phyloP scores from a whole-genome alignment of 352 stramenopile genomes.

The Globisporangium barbulae region DNA sequence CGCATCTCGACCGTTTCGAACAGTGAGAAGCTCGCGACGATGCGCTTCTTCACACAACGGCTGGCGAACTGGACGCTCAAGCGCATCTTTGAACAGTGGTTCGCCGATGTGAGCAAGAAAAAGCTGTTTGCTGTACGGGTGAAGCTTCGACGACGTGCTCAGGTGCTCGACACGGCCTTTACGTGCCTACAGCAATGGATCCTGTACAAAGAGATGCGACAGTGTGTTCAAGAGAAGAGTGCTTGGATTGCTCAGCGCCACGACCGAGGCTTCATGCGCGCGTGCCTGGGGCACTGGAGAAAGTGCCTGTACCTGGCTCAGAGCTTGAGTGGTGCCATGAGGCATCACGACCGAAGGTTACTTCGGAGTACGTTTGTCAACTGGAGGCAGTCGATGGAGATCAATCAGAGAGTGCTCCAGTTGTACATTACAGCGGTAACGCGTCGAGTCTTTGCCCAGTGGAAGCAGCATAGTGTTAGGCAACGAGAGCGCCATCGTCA shows the following conservation, averaged over 20 bases:
- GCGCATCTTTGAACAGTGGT: slow-evolving; percentile 22
- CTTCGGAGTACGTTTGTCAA: neutral
- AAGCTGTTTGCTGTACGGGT: slow-evolving; percentile 17
- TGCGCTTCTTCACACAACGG: slow-evolving; percentile 15
- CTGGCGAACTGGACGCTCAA: slow-evolving; percentile 19
- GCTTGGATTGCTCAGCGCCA: slow-evolving; percentile 40
- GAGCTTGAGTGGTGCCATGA: neutral
- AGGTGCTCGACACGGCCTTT: slow-evolving; percentile 32
- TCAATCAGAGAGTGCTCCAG: neutral
- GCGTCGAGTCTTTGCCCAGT: neutral
- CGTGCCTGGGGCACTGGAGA: slow-evolving; percentile 26
- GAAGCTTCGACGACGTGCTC: slow-evolving; percentile 13
- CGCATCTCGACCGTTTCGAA: slow-evolving; percentile 17
- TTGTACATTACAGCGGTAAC: neutral
- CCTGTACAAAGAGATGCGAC: slow-evolving; percentile 22
- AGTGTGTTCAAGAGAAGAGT: slow-evolving; percentile 25
- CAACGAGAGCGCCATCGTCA: neutral
- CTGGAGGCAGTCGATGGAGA: slow-evolving; percentile 11
- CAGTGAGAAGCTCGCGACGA: slow-evolving; percentile 2
- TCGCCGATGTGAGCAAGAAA: slow-evolving; percentile 2
- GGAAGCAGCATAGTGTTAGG: neutral
- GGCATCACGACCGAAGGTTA: neutral
- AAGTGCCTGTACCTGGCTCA: neutral
- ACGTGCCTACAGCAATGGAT: slow-evolving; percentile 47
- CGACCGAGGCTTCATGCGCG: slow-evolving; percentile 18